Evolutionary conservation across 805 yeast genomes (phyloP).

Genomic region (Ogataea thermomethanolica): DNA sequence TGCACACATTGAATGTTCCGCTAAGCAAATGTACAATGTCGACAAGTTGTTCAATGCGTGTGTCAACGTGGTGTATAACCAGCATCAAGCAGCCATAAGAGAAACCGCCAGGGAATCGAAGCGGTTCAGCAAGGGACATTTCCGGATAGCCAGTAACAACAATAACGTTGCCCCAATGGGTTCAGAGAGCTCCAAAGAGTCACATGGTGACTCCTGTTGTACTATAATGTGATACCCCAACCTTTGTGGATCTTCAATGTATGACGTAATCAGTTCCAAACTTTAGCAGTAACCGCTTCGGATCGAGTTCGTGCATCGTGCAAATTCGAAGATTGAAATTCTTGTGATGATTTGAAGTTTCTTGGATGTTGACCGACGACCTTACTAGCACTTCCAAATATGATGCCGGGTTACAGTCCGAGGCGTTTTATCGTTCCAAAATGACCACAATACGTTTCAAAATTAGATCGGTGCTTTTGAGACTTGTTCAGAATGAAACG

Average conservation of each 20-base stretch:
- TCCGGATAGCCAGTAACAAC: constrained; percentile 21
- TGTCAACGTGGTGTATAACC: constrained; percentile 34
- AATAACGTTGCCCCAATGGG: constrained; percentile 9
- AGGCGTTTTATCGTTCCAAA: constrained; percentile 57
- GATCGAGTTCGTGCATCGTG: neutral
- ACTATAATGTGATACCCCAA: constrained; percentile 6
- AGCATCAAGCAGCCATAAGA: constrained; percentile 13
- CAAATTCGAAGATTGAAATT: neutral
- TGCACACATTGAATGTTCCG: constrained; percentile 76
- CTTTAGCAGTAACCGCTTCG: neutral
- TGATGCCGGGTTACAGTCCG: constrained; percentile 76
- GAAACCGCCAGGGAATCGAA: constrained; percentile 13
- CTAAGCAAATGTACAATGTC: constrained; percentile 65
- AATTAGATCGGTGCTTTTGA: constrained; percentile 52
- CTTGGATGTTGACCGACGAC: constrained; percentile 5
- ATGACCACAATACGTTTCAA: constrained; percentile 54
- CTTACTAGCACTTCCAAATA: constrained; percentile 22
- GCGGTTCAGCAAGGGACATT: constrained; percentile 23
- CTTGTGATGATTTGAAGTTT: neutral
- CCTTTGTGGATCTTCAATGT: neutral
- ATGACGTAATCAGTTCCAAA: neutral
- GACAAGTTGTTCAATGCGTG: constrained; percentile 58
- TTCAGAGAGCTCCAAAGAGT: constrained; percentile 3
- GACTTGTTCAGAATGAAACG: constrained; percentile 63
- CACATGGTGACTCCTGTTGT: constrained; percentile 12